These are phyloP conservation scores for Mercurialis annua DNA, from an alignment of 345 rosid species.

Conservation along the genomic window DNA sequence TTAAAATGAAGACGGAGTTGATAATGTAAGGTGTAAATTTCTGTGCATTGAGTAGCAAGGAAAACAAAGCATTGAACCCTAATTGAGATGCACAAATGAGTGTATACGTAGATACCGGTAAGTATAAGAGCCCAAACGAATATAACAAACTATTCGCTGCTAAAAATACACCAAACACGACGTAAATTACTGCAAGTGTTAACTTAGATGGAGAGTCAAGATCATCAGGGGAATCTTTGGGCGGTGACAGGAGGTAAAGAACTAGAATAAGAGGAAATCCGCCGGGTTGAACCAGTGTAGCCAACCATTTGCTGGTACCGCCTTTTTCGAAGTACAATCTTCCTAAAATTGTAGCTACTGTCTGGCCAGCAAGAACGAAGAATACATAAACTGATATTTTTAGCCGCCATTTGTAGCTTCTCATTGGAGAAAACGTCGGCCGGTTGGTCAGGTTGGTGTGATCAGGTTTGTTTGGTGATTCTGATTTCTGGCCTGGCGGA, in stretches of 20 bases:
- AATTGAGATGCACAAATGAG: constrained; percentile 47
- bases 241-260: constrained; percentile 12
- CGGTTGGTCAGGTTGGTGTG: constrained; percentile 5
- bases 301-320: constrained; percentile 40
- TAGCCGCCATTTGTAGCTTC: constrained; percentile 12
- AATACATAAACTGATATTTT: constrained; percentile 2
- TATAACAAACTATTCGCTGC: constrained; percentile 20
- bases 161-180: constrained; percentile 24
- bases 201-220: background rate
- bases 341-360: constrained; percentile 17
- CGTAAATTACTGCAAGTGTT: constrained; percentile 11
- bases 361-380: constrained; percentile 18
- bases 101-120: constrained; percentile 41
- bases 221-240: background rate
- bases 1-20: constrained; percentile 14
- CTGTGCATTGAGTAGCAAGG: constrained; percentile 35
- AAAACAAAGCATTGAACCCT: constrained; percentile 39
- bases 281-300: constrained; percentile 30
- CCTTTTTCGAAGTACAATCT: constrained; percentile 27
- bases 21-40: constrained; percentile 19
- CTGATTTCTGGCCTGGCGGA: constrained; percentile 15
- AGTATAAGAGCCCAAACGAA: constrained; percentile 25
- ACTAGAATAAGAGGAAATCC: constrained; percentile 34
- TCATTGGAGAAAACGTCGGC: background rate
- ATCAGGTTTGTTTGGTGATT: background rate